Percentiles rank a stretch among this genome's conserved stretches.
phyloP scores from a whole-genome alignment of 2,329 filamentous ascomycete genomes.

The Metarhizium anisopliae region DNA sequence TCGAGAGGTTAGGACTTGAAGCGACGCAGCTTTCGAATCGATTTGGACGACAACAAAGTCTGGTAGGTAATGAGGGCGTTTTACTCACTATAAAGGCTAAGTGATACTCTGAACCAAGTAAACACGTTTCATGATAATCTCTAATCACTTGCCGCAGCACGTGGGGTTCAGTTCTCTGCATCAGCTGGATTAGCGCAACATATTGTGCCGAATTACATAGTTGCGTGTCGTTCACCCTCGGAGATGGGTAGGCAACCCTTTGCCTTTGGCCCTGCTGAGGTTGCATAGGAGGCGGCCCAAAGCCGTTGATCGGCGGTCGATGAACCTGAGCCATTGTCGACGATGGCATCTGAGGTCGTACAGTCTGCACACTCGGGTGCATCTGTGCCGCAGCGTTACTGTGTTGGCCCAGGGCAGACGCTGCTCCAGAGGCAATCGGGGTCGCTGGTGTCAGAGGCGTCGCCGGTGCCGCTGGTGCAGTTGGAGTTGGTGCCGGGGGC shows the following conservation, averaged over 20 bases:
- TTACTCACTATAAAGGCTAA: conserved; percentile 41
- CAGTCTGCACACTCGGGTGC: no score
- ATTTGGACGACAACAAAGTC: neutral
- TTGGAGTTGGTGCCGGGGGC: neutral
- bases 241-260: neutral
- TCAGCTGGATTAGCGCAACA: conserved; percentile 13
- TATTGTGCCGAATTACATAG: neutral
- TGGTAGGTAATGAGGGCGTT: neutral
- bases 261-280: neutral
- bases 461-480: neutral
- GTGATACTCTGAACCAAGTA: conserved; percentile 43
- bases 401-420: neutral
- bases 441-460: neutral
- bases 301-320: neutral
- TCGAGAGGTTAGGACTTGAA: conserved; percentile 14
- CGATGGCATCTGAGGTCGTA: no score
- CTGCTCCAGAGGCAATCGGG: neutral
- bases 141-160: conserved; percentile 39
- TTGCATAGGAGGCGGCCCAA: neutral
- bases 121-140: conserved; percentile 41
- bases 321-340: no score
- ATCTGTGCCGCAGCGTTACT: no score
- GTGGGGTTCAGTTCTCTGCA: conserved; percentile 32
- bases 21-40: neutral
- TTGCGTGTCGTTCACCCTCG: neutral